Evolutionary conservation across 441 rosid genomes (phyloP), one percentile per base, ranked within the genome.

Genomic region (Gossypium lobatum): DNA sequence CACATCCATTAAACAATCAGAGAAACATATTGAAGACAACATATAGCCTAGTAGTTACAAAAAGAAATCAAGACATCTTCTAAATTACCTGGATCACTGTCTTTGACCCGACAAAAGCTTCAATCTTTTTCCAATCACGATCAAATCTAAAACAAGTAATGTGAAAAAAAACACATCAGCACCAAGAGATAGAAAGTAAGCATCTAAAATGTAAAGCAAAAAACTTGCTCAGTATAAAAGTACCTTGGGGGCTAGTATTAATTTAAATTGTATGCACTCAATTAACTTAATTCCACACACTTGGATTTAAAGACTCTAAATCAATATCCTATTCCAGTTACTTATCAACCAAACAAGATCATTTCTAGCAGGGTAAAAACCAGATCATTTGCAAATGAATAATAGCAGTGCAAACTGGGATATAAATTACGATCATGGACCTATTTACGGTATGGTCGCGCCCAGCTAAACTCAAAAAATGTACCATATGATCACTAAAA

Each of bases 101-200:
- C 86, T 95, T 95, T 52, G 99, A 90, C 68, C 98, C 98, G 63
- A 95, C 87, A 84, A 90, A 95, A 21, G 97, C 99, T 75, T 90
- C 98, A 23, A 95, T 95, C 87, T 93, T 95, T 86, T 95, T 95
- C 99, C 99, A 95, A 69, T 95, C 99, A 61, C 98, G 93, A 80
- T 95, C 99, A 74, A 93, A 95, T 55, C 98, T 95, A 83, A 62
- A 61, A 62, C n/a, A 59, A 3, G 71, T 45, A 42, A 67, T 28
- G 59, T 45, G 64, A 72, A 54, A 2, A 17, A 9, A 55, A 64
- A 25, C 31, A 28, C 62, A 72, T 48, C 59, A 68, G 45, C 34
- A 60, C 59, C 18, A 34, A 10, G 39, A 70, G 31, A 14, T 28
- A 53, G n/a, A 5, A 54, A 6, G 9, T 5, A n/a, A 0, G 52